A percentile compares a stretch with the other conserved stretches of the same genome.
These are phyloP conservation scores for Nicotiana attenuata DNA, from an alignment of 257 asterid genomes.

Conservation along the genomic window DNA sequence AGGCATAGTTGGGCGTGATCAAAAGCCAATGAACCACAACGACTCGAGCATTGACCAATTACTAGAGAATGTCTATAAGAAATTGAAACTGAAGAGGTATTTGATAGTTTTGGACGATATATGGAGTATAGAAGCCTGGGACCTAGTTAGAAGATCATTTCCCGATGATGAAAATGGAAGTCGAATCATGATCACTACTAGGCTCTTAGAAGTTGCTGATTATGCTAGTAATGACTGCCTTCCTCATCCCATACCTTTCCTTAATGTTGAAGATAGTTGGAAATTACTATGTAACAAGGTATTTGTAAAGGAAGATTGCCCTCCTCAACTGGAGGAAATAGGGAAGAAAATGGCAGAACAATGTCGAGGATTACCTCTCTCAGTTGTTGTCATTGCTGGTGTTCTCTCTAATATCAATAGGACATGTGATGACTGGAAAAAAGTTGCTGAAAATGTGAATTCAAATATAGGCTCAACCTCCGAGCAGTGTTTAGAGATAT, in stretches of 20 bases:
- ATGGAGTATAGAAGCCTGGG: conserved; percentile 4
- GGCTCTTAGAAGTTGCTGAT: conserved; percentile 4
- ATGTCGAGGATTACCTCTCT: neutral
- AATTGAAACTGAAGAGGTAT: conserved; percentile 8
- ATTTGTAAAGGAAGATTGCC: neutral
- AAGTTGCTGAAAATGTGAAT: neutral
- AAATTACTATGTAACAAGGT: neutral
- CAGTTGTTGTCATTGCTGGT: neutral
- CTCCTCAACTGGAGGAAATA: neutral
- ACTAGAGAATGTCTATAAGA: neutral
- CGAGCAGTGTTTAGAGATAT: neutral
- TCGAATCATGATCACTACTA: conserved; percentile 5
- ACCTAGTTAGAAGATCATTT: neutral
- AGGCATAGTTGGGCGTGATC: too few relatives aligned
- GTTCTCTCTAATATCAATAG: neutral
- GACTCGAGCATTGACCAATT: neutral
- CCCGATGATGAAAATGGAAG: conserved; percentile 14
- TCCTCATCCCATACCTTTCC: neutral
- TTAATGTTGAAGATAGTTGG: neutral
- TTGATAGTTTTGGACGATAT: conserved; percentile 18
- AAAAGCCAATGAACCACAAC: neutral
- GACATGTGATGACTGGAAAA: neutral
- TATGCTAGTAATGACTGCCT: neutral
- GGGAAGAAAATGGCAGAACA: too few relatives aligned
- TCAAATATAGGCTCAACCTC: neutral